phyloP scores from a whole-genome alignment of 73 alveolate species.

The Paramecium caudatum region DNA sequence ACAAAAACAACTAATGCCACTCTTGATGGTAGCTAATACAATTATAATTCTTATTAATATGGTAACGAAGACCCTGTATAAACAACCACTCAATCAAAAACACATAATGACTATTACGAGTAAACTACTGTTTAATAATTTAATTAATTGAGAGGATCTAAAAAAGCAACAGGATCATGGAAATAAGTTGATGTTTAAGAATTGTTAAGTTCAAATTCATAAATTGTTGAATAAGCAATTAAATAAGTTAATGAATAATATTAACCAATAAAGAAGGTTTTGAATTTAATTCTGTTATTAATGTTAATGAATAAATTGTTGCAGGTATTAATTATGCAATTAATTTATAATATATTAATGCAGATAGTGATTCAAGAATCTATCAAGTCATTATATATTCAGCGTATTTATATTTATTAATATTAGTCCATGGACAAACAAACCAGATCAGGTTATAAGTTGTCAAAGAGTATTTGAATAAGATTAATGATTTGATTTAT shows the following conservation, averaged over 20 bases:
- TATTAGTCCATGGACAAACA: conserved; percentile 51
- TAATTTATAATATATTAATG: neutral
- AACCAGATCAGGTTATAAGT: conserved; percentile 15
- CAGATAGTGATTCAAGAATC: too few relatives aligned
- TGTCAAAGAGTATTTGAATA: too few relatives aligned
- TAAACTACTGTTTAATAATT: too few relatives aligned
- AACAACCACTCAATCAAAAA: too few relatives aligned
- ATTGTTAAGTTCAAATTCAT: neutral
- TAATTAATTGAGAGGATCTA: conserved; percentile 29
- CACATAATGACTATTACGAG: too few relatives aligned
- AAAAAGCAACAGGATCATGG: conserved; percentile 43
- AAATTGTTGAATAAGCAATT: conserved; percentile 39
- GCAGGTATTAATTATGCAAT: conserved; percentile 42
- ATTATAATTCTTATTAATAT: neutral
- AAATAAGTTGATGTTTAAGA: neutral
- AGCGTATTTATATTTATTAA: too few relatives aligned
- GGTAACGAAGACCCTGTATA: neutral
- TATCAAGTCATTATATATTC: too few relatives aligned
- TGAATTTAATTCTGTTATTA: neutral
- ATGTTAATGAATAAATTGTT: conserved; percentile 25
- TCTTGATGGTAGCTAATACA: neutral
- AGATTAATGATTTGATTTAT: too few relatives aligned
- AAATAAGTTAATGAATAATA: neutral
- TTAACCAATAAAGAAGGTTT: conserved; percentile 28
- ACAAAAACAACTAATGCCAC: neutral